Percentiles rank a stretch among this genome's conserved stretches.
These are phyloP conservation scores for Thelonectria blattea DNA, from an alignment of 2,329 filamentous ascomycete species.

Conservation along the genomic window DNA sequence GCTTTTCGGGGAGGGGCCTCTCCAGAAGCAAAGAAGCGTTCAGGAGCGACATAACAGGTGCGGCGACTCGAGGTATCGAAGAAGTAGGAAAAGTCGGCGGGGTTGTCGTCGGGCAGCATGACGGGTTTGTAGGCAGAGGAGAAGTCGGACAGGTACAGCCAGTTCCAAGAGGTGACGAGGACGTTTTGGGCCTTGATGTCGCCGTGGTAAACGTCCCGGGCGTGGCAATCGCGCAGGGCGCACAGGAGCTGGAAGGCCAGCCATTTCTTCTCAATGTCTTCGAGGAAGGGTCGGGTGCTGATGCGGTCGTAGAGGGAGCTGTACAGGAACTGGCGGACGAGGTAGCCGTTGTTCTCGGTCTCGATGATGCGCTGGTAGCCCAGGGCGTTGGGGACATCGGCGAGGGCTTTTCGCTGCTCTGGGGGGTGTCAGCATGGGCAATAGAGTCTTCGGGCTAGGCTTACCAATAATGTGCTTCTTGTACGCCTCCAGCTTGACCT, in stretches of 20 bases:
- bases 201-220: constrained; percentile 88
- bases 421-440: constrained; percentile 22
- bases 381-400: constrained; percentile 88
- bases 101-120: constrained; percentile 93
- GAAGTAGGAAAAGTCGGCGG: constrained; percentile 96
- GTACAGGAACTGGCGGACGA: constrained; percentile 94
- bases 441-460: constrained; percentile 33
- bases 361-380: constrained; percentile 91
- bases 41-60: constrained; percentile 94
- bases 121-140: constrained; percentile 95
- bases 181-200: constrained; percentile 99
- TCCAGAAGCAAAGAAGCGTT: constrained; percentile 80
- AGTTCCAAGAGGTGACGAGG: constrained; percentile 98
- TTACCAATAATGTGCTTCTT: constrained; percentile 76
- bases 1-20: constrained; percentile 66
- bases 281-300: constrained; percentile 93
- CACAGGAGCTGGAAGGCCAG: constrained; percentile 94
- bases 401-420: constrained; percentile 81
- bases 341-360: constrained; percentile 87
- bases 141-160: constrained; percentile 98
- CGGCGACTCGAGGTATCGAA: constrained; percentile 92
- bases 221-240: constrained; percentile 89
- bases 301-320: constrained; percentile 97
- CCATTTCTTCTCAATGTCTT: constrained; percentile 99
- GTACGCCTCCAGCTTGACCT: constrained; percentile 81